phyloP scores from a whole-genome alignment of 1,284 basidiomycete species.

The Sporisorium reilianum region DNA sequence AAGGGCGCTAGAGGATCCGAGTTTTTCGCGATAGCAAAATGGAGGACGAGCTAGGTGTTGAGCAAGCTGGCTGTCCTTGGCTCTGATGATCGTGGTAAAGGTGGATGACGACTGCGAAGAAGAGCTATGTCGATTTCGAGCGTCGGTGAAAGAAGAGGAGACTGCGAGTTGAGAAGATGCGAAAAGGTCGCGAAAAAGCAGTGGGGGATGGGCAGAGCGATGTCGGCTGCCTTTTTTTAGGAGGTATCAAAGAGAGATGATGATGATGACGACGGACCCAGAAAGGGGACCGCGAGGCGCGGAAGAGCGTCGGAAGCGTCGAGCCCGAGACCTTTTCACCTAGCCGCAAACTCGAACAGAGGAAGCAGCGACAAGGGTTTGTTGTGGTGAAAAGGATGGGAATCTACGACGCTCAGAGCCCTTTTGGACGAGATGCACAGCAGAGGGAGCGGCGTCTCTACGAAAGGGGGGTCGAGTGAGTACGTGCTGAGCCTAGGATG shows the following conservation, averaged over 20 bases:
- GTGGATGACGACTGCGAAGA: background rate
- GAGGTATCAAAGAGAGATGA: background rate
- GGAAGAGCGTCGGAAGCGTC: constrained; percentile 25
- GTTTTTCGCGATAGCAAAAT: constrained; percentile 5
- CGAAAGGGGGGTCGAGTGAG: constrained; percentile 3
- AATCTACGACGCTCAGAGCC: constrained; percentile 19
- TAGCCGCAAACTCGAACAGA: constrained; percentile 22
- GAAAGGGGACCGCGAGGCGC: constrained; percentile 24
- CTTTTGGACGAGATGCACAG: constrained; percentile 11
- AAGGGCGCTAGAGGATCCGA: background rate
- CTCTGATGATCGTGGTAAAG: constrained; percentile 25
- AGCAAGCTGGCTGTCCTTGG: constrained; percentile 17
- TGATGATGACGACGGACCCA: constrained; percentile 2
- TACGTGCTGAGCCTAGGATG: constrained; percentile 9
- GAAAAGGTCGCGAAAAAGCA: constrained; percentile 33
- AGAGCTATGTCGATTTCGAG: background rate
- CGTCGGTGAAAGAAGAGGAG: background rate
- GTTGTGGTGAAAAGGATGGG: background rate
- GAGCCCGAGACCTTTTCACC: constrained; percentile 11
- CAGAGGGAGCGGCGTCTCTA: constrained; percentile 1
- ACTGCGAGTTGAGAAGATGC: constrained; percentile 14
- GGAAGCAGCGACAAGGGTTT: constrained; percentile 14
- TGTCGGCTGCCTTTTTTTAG: constrained; percentile 41
- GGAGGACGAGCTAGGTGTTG: constrained; percentile 5
- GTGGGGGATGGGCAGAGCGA: constrained; percentile 45